Percentiles rank a stretch among this genome's conserved stretches.
phyloP scores from a whole-genome alignment of 768 basidiomycete genomes.

The Cystofilobasidium bisporidii region DNA sequence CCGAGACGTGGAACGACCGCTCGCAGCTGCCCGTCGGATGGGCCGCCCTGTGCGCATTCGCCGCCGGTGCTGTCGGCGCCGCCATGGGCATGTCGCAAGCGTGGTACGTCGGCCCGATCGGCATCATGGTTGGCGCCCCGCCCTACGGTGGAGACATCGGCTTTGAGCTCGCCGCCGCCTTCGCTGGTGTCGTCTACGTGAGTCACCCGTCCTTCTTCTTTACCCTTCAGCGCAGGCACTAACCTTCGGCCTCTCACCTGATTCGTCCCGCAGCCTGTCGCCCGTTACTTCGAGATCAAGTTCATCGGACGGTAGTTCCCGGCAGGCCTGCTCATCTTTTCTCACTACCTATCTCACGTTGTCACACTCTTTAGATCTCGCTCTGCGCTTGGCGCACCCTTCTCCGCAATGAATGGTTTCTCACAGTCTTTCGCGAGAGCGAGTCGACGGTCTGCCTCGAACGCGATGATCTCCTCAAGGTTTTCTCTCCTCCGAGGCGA shows the following conservation, averaged over 20 bases:
- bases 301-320: too few relatives aligned
- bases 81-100: constrained; percentile 33
- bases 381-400: too few relatives aligned
- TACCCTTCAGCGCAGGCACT: not conserved
- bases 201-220: not conserved
- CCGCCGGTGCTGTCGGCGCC: constrained; percentile 43
- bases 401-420: too few relatives aligned
- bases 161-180: constrained; percentile 40
- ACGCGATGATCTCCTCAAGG: too few relatives aligned
- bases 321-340: too few relatives aligned
- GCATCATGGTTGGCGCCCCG: constrained; percentile 1
- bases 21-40: constrained; percentile 41
- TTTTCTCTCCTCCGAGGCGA: too few relatives aligned
- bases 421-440: too few relatives aligned
- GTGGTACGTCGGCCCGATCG: constrained; percentile 30
- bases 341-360: too few relatives aligned
- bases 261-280: too few relatives aligned
- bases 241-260: not conserved
- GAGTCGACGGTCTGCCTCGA: too few relatives aligned
- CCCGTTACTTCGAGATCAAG: constrained; percentile 6
- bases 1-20: constrained; percentile 38
- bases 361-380: too few relatives aligned
- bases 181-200: constrained; percentile 33
- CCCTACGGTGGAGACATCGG: constrained; percentile 39
- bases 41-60: constrained; percentile 40